phyloP scores from a whole-genome alignment of 208 protist species.

The Histomonas meleagridis region DNA sequence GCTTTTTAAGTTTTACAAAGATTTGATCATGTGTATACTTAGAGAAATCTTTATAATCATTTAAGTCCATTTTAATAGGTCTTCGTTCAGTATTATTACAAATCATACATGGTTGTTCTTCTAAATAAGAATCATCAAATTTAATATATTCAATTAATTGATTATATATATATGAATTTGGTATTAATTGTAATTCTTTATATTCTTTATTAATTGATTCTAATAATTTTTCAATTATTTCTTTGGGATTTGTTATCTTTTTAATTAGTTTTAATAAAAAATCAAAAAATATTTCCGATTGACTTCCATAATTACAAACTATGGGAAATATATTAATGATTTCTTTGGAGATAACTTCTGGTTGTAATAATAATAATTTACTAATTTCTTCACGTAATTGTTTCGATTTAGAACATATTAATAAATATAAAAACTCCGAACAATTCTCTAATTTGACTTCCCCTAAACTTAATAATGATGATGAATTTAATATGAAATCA shows the following conservation, averaged over 20 bases:
- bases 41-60: neutral
- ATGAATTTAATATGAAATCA: neutral
- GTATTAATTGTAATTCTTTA: neutral
- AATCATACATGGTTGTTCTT: neutral
- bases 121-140: neutral
- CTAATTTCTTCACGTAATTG: neutral
- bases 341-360: neutral
- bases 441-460: neutral
- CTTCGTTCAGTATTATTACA: neutral
- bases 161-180: neutral
- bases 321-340: neutral
- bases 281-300: neutral
- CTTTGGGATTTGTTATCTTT: neutral
- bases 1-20: neutral
- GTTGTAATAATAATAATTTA: neutral
- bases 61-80: neutral
- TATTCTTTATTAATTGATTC: neutral
- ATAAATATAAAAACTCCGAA: neutral
- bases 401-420: neutral
- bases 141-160: neutral
- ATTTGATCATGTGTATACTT: slow-evolving; percentile 28
- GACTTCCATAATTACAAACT: neutral
- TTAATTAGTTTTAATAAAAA: neutral
- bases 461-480: neutral
- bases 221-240: neutral